These are phyloP conservation scores for Rhodotorula paludigena DNA, from an alignment of 768 basidiomycete genomes.

Conservation along the genomic window DNA sequence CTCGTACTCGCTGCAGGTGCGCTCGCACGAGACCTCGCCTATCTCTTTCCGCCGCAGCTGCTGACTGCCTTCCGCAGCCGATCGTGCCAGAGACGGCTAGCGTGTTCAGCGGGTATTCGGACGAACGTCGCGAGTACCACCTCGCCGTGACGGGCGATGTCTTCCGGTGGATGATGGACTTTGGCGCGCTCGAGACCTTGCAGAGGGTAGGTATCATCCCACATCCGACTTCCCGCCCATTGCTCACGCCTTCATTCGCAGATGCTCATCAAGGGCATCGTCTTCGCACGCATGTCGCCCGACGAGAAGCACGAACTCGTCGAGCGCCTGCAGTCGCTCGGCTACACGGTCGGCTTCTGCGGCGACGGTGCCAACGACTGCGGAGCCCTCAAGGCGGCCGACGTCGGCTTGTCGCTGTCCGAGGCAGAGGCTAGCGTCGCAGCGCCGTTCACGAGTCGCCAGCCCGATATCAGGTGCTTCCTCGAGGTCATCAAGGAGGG, in stretches of 20 bases:
- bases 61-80: constrained; percentile 56
- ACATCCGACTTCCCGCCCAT: not conserved
- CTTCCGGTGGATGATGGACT: constrained; percentile 96
- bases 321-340: constrained; percentile 82
- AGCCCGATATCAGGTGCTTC: constrained; percentile 91
- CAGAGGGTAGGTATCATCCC: constrained; percentile 63
- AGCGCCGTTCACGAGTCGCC: constrained; percentile 90
- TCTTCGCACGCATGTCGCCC: constrained; percentile 98
- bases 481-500: constrained; percentile 96
- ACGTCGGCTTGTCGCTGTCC: constrained; percentile 91
- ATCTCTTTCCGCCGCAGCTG: constrained; percentile 43
- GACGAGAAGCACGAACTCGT: constrained; percentile 99
- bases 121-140: constrained; percentile 78
- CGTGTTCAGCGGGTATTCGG: constrained; percentile 40
- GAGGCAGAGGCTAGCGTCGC: constrained; percentile 98
- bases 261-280: constrained; percentile 96
- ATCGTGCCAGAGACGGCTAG: constrained; percentile 64
- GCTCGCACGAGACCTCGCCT: constrained; percentile 48
- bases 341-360: constrained; percentile 96
- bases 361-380: constrained; percentile 99
- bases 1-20: constrained; percentile 67
- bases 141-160: constrained; percentile 90
- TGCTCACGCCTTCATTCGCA: constrained; percentile 44
- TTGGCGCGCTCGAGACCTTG: constrained; percentile 85
- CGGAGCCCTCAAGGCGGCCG: constrained; percentile 94